Base-by-base conservation (phyloP, 176 grass and related monocot genomes). In the Hyparrhenia diplandra region DNA sequence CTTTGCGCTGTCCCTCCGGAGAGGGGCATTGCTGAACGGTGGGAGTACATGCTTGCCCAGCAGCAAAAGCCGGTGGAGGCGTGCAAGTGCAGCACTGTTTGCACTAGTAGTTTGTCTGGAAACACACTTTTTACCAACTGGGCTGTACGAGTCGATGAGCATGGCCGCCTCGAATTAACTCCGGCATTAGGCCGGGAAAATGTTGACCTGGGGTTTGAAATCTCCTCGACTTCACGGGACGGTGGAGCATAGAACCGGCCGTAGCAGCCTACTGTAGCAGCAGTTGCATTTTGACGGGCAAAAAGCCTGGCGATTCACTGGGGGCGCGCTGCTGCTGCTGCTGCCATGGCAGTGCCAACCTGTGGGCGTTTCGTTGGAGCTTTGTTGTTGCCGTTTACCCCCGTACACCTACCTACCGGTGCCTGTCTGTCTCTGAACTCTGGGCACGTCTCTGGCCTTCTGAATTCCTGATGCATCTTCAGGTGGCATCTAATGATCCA, bases 401-500 rank as follows among this genome's bases (percentile, higher is more conserved):
- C 2, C 2, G 40, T 42, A 42, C 37, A 5, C n/a, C 4, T 54
- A 2, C 57, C 57, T 12, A 21, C 10, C 58, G 11, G 30, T 64
- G 39, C 7, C 4, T 45, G 68, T 18, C 41, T 18, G 16, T 64
- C 27, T 55, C 47, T 64, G 4, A 18, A 51, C 28, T 35, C 61
- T 75, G 69, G 20, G 14, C 36, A 20, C 8, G 55, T 57, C 40
- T 71, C 69, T 29, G 69, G 69, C 2, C 29, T 71, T 46, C 40
- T 71, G 68, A 71, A 70, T n/a, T 42, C 5, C 59, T 23, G 47
- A 11, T 5, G 79, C 30, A 28, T 61, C 37, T 37, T 67, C 69
- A 51, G 24, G 42, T 45, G 64, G n/a, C 52, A 59, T 69, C 49
- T 31, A 81, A 81, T 81, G 61, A 25, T 81, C 10, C 78, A 75